phyloP scores from a whole-genome alignment of 306 rosid genomes.

The Urtica urens region DNA sequence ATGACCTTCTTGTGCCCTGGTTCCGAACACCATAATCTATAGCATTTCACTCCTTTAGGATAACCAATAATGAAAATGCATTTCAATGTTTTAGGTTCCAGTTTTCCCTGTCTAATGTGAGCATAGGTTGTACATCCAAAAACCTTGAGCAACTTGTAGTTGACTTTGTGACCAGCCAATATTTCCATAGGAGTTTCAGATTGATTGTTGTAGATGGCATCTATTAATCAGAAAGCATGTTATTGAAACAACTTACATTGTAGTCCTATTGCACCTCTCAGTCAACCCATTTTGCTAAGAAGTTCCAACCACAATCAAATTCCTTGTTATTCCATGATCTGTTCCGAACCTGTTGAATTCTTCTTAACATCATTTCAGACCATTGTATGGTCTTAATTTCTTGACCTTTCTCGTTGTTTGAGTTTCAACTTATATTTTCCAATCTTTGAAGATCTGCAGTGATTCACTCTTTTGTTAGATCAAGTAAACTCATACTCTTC shows the following conservation, averaged over 20 bases:
- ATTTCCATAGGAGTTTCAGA: neutral
- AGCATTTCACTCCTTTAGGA: neutral
- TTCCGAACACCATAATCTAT: too few relatives aligned
- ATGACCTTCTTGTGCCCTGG: too few relatives aligned
- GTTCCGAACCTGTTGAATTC: neutral
- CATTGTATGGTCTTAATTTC: neutral
- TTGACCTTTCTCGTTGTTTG: conserved; percentile 5
- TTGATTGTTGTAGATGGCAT: neutral
- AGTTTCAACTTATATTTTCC: neutral
- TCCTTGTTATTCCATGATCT: conserved; percentile 3
- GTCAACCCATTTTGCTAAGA: neutral
- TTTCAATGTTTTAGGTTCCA: neutral
- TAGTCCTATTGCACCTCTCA: conserved; percentile 1
- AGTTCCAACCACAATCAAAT: neutral
- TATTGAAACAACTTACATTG: neutral
- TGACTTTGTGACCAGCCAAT: neutral
- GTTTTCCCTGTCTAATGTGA: neutral
- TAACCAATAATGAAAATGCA: too few relatives aligned
- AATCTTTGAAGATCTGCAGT: neutral
- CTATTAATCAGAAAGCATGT: too few relatives aligned
- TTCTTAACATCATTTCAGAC: neutral
- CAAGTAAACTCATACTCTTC: too few relatives aligned
- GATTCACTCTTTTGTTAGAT: neutral
- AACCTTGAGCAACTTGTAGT: neutral
- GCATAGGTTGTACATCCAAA: neutral